These are phyloP conservation scores for Boletus vinaceobasis DNA, from an alignment of 768 basidiomycete species.

Conservation along the genomic window DNA sequence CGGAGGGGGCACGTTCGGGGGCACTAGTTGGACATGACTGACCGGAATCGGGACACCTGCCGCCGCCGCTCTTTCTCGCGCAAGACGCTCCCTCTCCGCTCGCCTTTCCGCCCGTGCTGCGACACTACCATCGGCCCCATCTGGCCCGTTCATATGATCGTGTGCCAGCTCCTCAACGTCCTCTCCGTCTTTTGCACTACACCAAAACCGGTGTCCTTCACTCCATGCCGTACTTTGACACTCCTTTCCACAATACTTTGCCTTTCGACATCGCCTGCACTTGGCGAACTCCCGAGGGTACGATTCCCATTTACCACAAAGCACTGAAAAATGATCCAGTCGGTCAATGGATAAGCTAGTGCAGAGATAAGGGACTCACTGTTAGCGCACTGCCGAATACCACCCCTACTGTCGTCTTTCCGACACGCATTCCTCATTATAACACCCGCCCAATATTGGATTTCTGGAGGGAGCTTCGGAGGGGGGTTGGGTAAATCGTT, in stretches of 20 bases:
- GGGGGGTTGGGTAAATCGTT: slow-evolving; percentile 65
- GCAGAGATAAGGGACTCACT: slow-evolving; percentile 48
- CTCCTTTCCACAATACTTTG: slow-evolving; percentile 97
- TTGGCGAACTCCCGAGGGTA: slow-evolving; percentile 96
- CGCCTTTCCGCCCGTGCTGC: slow-evolving; percentile 33
- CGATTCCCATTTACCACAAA: slow-evolving; percentile 92
- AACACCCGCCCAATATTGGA: slow-evolving; percentile 99
- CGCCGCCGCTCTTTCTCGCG: slow-evolving; percentile 23
- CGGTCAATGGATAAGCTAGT: background rate
- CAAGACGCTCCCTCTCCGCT: slow-evolving; percentile 35
- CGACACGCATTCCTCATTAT: slow-evolving; percentile 99
- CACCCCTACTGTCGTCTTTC: slow-evolving; percentile 91
- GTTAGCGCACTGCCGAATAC: slow-evolving; percentile 96
- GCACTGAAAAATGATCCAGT: slow-evolving; percentile 49
- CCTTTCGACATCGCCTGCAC: slow-evolving; percentile 92
- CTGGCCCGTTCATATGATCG: slow-evolving; percentile 20
- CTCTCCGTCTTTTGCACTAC: slow-evolving; percentile 60
- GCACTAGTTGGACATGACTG: slow-evolving; percentile 8
- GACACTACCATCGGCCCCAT: slow-evolving; percentile 12
- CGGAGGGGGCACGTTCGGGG: slow-evolving; percentile 17
- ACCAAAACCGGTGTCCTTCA: slow-evolving; percentile 96
- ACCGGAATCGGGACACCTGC: slow-evolving; percentile 12
- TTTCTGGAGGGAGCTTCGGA: slow-evolving; percentile 77
- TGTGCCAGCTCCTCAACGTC: slow-evolving; percentile 36
- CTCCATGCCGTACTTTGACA: slow-evolving; percentile 97